phyloP scores from a whole-genome alignment of 371 early-diverging fungal species.

The Dinochytrium kinnereticum region DNA sequence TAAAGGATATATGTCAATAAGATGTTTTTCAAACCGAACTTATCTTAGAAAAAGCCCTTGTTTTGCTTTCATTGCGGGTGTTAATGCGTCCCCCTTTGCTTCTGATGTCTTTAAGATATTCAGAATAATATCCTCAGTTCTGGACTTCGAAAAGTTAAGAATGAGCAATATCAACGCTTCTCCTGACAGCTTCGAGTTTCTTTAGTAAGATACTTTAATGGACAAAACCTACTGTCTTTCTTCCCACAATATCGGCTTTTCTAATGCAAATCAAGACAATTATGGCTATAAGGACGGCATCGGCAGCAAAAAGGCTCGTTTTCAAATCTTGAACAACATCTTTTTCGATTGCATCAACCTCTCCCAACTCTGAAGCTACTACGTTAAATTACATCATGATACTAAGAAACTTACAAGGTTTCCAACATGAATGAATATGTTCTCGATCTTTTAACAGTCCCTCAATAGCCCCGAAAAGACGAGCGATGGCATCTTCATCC shows the following conservation, averaged over 20 bases:
- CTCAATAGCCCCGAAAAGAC: background rate
- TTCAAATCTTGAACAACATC: background rate
- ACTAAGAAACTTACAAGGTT: background rate
- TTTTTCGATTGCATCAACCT: background rate
- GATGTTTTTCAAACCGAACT: background rate
- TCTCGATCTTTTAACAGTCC: background rate
- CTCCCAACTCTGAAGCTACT: background rate
- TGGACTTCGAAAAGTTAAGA: background rate
- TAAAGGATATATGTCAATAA: background rate
- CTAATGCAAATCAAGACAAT: background rate
- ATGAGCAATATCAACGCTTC: background rate
- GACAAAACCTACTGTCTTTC: background rate
- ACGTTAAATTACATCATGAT: background rate
- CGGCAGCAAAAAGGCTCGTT: background rate
- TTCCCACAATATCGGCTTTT: background rate
- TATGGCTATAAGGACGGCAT: background rate
- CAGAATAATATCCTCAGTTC: background rate
- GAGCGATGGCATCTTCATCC: background rate
- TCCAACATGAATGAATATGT: background rate
- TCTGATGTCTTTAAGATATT: background rate
- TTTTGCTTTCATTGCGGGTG: background rate
- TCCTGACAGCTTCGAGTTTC: background rate
- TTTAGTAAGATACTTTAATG: background rate
- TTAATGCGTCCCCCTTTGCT: background rate
- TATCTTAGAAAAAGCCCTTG: background rate